Conservation (phyloP, 768 basidiomycete species). For the Lentinula raphanica region DNA sequence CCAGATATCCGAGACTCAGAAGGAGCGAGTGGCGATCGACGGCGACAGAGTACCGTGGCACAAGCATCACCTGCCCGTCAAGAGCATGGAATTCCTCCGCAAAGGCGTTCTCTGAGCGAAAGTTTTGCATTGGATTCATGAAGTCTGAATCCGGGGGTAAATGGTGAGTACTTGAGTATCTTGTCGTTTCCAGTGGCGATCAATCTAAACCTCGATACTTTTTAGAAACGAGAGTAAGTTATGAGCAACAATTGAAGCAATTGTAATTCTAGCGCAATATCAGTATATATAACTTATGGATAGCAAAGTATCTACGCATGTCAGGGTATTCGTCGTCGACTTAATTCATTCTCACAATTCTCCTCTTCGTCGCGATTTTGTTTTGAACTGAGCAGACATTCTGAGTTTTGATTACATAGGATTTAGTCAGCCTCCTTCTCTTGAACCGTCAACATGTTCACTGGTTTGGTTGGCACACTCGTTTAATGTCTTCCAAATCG, state of each 20-base stretch:
- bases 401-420: neutral
- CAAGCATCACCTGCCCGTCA: constrained; percentile 11
- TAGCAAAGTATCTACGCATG: neutral
- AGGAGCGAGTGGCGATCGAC: neutral
- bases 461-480: constrained; percentile 57
- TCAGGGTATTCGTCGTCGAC: neutral
- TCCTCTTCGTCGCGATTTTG: neutral
- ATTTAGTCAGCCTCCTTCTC: neutral
- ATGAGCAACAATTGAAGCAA: neutral
- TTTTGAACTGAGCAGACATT: neutral
- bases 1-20: neutral
- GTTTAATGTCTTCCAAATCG: neutral
- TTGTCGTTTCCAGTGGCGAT: too few relatives aligned
- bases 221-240: neutral
- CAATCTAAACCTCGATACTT: too few relatives aligned
- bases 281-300: neutral
- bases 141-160: neutral
- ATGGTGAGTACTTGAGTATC: neutral
- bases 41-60: neutral
- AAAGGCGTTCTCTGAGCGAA: constrained; percentile 4
- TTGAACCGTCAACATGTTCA: constrained; percentile 51
- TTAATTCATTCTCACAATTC: neutral
- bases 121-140: neutral
- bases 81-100: neutral
- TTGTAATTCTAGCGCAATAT: constrained; percentile 3